Evolutionary conservation across 1,284 basidiomycete species (phyloP), one percentile per base, ranked within the genome.

Genomic region (Marasmius sp.): DNA sequence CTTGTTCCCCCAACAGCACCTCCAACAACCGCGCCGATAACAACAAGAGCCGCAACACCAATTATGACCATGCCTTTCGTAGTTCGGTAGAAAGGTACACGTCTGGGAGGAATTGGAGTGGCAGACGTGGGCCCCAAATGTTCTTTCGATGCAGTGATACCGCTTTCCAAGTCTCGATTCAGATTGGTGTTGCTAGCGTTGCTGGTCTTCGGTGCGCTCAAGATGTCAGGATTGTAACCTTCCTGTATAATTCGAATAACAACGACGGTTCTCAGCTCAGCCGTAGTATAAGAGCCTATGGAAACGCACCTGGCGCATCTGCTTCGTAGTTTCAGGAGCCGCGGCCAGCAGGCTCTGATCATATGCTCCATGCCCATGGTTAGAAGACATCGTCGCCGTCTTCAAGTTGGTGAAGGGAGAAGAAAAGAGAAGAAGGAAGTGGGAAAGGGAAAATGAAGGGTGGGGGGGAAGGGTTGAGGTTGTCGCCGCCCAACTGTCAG

Each of bases 1-100:
- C 58, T 54, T 16, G 67, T 70, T 1, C 68, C 70, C 7, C 70
- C 71, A n/a, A 72, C 70, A 6, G 69, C 71, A 20, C 70, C 71
- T 27, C 70, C 71, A 22, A 72, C 65, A 20, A 71, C 65, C 11
- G 69, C 70, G 10, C 57, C 71, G 33, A 72, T 59, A n/a, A 72
- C 64, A 49, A 72, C 65, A 47, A 70, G 56, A 16, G 61, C 63
- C n/a, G 68, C 36, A 38, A 72, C 51, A 36, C 64, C 63, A 41
- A 71, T 56, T 11, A 61, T 55, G 47, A 69, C 60, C 33, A 70
- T 69, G 1, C 69, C 70, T 16, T 57, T 63, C 10, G 61, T 65
- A 1, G 68, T 69, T 39, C 61, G 58, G 41, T 43, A 63, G 52
- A 63, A 63, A 10, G 61, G 61, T 11, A 59, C 22, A 8, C 14